Percentiles rank a stretch among this genome's conserved stretches.
These are phyloP conservation scores for Hypoxylon sp. DNA, from an alignment of 2,329 filamentous ascomycete genomes.

Conservation along the genomic window DNA sequence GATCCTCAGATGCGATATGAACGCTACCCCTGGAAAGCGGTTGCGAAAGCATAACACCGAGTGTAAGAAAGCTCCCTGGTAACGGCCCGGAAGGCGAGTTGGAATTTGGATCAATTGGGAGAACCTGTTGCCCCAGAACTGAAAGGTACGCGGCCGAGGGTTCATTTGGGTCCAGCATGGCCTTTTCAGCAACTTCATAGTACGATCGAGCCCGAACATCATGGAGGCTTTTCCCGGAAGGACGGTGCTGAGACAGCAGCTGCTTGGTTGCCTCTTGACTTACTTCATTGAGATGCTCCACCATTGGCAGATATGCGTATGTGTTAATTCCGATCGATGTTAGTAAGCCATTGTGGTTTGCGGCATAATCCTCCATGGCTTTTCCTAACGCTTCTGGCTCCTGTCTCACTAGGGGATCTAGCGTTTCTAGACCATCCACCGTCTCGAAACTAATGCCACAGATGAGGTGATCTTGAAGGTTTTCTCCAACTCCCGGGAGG, in stretches of 20 bases:
- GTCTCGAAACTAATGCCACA: slow-evolving; percentile 16
- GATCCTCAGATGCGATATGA: slow-evolving; percentile 26
- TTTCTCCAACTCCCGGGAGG: slow-evolving; percentile 48
- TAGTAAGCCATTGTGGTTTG: slow-evolving; percentile 8
- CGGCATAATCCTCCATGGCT: slow-evolving; percentile 14
- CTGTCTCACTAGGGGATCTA: slow-evolving; percentile 7
- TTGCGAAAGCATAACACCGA: slow-evolving; percentile 1
- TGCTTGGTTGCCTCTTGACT: background rate
- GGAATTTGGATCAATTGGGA: background rate
- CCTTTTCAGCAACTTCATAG: background rate
- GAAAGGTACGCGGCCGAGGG: background rate
- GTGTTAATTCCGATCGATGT: slow-evolving; percentile 7
- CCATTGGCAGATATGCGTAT: slow-evolving; percentile 29
- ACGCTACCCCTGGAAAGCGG: slow-evolving; percentile 24
- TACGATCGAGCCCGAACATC: background rate
- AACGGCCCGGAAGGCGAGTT: background rate
- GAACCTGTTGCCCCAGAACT: background rate
- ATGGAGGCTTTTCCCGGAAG: background rate
- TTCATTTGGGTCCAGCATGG: background rate
- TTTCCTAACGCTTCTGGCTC: slow-evolving; percentile 2
- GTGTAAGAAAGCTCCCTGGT: background rate
- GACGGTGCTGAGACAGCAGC: background rate
- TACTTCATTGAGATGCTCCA: slow-evolving; percentile 5
- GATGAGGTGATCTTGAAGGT: slow-evolving; percentile 40
- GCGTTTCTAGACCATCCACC: slow-evolving; percentile 18